Base-by-base conservation (phyloP, 352 stramenopile genomes). In the Globisporangium irregulare region DNA sequence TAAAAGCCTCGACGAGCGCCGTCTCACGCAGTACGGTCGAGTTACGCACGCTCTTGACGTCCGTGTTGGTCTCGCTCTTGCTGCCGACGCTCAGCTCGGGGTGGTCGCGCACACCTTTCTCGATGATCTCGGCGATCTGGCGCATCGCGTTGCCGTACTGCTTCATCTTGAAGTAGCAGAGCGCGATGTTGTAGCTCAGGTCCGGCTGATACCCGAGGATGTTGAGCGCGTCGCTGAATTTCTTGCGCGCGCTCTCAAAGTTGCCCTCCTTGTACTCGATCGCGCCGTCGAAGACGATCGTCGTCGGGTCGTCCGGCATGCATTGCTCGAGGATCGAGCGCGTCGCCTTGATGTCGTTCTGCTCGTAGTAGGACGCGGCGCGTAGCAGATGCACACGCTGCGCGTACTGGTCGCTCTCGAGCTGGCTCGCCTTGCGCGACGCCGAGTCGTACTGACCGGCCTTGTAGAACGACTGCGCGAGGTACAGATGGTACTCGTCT, bases 401-500 rank as follows among this genome's bases (percentile, higher is more conserved):
- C 27, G 80, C 75, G 68, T 96, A 94, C 69, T 98, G 90, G 34
- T 94, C 86, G 60, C 81, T 90, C 61, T 95, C 87, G 15, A 97
- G 75, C 60, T 94, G 87, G 63, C 85, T 93, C 15, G 85, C 84
- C 66, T 90, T 90, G 64, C 86, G 86, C 9, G 86, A 92, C 55
- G 84, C 86, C 25, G 83, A 75, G 55, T 94, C 86, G 72, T 92
- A 94, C 64, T 94, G 86, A 0, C 84, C 86, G 3, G 84, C 82
- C 77, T 98, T 98, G 78, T 98, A 98, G 32, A 98, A 78, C 55
- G 89, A 91, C 77, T 99, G 97, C n/a, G 94, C 93, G 62, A 98
- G 88, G 77, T 99, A 98, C 32, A 98, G 71, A 51, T 97, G 86
- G 78, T 99, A 99, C 70, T 99, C 94, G 70, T 98, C 94, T 27